Evolutionary conservation across 306 rosid genomes (phyloP).

Genomic region (Begonia loranthoides): DNA sequence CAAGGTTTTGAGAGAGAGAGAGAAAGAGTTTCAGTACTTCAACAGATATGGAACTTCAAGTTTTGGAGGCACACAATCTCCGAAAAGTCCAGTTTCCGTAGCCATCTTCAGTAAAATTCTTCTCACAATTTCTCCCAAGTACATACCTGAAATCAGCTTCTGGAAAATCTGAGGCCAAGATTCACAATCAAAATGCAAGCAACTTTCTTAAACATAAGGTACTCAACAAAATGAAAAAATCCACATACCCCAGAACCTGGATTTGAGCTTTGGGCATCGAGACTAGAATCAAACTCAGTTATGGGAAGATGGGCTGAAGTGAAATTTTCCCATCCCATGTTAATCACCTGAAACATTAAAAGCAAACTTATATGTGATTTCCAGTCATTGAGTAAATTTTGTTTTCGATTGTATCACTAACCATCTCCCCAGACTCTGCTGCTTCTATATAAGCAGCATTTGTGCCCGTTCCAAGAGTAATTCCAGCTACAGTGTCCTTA

Average conservation of each 20-base stretch:
- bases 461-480: constrained; percentile 46
- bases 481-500: constrained; percentile 42
- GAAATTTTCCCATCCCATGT: constrained; percentile 56
- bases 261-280: constrained; percentile 48
- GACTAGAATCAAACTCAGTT: constrained; percentile 33
- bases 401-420: constrained; percentile 13
- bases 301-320: constrained; percentile 42
- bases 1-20: neutral
- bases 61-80: constrained; percentile 29
- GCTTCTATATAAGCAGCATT: constrained; percentile 58
- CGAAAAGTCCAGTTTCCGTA: constrained; percentile 46
- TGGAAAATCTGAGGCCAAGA: constrained; percentile 26
- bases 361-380: neutral
- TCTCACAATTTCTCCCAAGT: constrained; percentile 62
- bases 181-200: neutral
- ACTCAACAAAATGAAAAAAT: neutral
- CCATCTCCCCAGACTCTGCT: constrained; percentile 33
- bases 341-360: constrained; percentile 35
- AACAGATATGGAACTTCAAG: constrained; percentile 37
- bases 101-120: constrained; percentile 45
- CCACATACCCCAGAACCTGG: constrained; percentile 36
- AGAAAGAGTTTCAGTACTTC: constrained; percentile 21
- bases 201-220: neutral
- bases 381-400: neutral
- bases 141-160: constrained; percentile 48